A percentile compares a stretch with the other conserved stretches of the same genome.
Conservation (phyloP, 805 yeast genomes). For the Yamadazyma laniorum region DNA sequence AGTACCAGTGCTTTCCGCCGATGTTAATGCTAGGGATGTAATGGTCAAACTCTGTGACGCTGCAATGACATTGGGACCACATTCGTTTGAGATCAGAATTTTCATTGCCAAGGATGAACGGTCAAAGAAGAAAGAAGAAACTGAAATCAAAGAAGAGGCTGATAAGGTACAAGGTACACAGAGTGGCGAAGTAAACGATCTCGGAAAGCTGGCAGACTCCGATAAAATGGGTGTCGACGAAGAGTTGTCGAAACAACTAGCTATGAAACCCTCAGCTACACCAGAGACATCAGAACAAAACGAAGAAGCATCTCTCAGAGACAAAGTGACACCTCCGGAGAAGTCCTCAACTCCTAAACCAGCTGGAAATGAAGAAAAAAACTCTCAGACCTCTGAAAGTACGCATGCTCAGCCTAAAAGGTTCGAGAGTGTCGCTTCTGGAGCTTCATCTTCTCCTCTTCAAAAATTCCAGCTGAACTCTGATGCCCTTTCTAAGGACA, state of each 20-base stretch:
- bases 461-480: not conserved
- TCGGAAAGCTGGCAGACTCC: not conserved
- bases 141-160: constrained; percentile 21
- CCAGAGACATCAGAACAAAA: not conserved
- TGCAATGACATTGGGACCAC: constrained; percentile 75
- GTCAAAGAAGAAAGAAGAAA: constrained; percentile 21
- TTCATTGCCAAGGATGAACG: constrained; percentile 85
- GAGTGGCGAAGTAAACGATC: constrained; percentile 14
- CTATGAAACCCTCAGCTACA: too few species aligned
- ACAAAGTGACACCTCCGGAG: not conserved
- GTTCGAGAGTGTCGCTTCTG: too few species aligned
- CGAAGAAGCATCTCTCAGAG: not conserved
- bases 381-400: not conserved
- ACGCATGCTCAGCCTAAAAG: too few species aligned
- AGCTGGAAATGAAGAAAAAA: not conserved
- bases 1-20: constrained; percentile 35
- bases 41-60: constrained; percentile 89
- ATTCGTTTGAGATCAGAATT: constrained; percentile 68
- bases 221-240: not conserved
- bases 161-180: constrained; percentile 16
- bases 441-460: not conserved
- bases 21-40: constrained; percentile 66
- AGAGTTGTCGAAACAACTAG: too few species aligned
- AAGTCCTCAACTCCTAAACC: not conserved
- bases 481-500: not conserved